Evolutionary conservation across 495 filamentous ascomycete species (phyloP).

Genomic region (Podospora appendiculata): DNA sequence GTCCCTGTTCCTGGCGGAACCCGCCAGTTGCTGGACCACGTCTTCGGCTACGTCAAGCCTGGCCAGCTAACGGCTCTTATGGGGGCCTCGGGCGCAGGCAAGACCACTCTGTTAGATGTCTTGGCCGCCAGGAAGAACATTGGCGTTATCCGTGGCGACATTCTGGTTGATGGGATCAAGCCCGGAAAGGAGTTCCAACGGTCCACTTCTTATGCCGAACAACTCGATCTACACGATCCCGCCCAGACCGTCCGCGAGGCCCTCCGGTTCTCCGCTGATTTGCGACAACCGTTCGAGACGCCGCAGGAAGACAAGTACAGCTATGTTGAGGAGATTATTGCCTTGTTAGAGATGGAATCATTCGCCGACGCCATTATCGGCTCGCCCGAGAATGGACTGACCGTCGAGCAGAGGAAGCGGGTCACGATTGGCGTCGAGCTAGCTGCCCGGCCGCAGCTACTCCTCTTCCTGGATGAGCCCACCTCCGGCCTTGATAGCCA

Average conservation of each 20-base stretch:
- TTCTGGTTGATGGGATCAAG: constrained; percentile 62
- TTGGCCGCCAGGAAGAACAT: constrained; percentile 70
- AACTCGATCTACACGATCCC: constrained; percentile 72
- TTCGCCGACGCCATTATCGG: constrained; percentile 85
- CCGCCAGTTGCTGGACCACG: constrained; percentile 58
- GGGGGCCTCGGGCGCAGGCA: constrained; percentile 82
- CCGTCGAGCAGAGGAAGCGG: constrained; percentile 84
- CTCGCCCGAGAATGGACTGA: constrained; percentile 65
- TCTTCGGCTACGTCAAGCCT: constrained; percentile 73
- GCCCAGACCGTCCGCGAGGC: constrained; percentile 79
- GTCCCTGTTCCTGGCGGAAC: constrained; percentile 64
- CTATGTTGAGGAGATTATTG: constrained; percentile 79
- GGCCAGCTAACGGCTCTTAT: constrained; percentile 75
- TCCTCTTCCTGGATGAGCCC: constrained; percentile 86
- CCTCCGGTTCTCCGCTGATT: constrained; percentile 71
- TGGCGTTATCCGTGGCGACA: constrained; percentile 66
- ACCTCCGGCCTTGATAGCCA: constrained; percentile 84
- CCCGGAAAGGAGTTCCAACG: constrained; percentile 69
- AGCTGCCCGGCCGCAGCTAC: constrained; percentile 74
- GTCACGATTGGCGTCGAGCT: constrained; percentile 88
- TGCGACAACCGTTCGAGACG: constrained; percentile 67
- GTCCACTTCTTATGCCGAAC: constrained; percentile 74
- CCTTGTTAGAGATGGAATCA: constrained; percentile 71
- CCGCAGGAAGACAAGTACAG: constrained; percentile 66
- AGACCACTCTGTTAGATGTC: constrained; percentile 77